Evolutionary conservation across 495 filamentous ascomycete species (phyloP), one percentile per base, ranked within the genome.

Genomic region (Echria macrotheca): DNA sequence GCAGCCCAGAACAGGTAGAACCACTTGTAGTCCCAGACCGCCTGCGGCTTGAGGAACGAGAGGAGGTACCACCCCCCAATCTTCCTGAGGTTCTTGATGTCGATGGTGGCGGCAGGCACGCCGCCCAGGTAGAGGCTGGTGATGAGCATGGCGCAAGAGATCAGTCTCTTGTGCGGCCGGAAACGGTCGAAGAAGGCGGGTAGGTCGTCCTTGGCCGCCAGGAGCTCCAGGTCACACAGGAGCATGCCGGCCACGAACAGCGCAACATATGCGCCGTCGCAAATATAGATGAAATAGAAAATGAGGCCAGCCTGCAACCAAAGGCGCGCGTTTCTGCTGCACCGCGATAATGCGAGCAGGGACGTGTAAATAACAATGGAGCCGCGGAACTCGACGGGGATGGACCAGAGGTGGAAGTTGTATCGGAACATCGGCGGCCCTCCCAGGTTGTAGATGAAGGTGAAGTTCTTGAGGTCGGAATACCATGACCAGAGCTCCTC

Each of bases 391-490:
- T 72, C 69, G 33, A 68, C 36, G 11, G 68, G 68, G 39, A 72
- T 70, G 14, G 66, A 69, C 69, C 68, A 72, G 11, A 69, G 58
- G 47, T 72, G 69, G 45, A 59, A 60, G 52, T 70, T 69, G 59
- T 65, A 68, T 38, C 52, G 61, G 22, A 67, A 33, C 60, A 57
- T 66, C 35, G 59, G 59, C 6, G 69, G 69, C 11, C 66, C 70
- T 29, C 55, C 53, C 31, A n/a, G 45, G 45, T 73, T 64, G 55
- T 75, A 80, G 28, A 80, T 47, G 61, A 79, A 82, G 61, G 64
- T 78, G 63, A 78, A 81, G 57, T 78, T 76, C 60, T 80, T 82
- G 59, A 80, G 63, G 53, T 82, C 76, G 28, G 47, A 43, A 51
- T 80, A 81, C 74, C 76, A 80, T n/a, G 66, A 67, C 69, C 66